Evolutionary conservation across 805 yeast genomes (phyloP), one percentile per base, ranked within the genome.

Genomic region (Candida takata): DNA sequence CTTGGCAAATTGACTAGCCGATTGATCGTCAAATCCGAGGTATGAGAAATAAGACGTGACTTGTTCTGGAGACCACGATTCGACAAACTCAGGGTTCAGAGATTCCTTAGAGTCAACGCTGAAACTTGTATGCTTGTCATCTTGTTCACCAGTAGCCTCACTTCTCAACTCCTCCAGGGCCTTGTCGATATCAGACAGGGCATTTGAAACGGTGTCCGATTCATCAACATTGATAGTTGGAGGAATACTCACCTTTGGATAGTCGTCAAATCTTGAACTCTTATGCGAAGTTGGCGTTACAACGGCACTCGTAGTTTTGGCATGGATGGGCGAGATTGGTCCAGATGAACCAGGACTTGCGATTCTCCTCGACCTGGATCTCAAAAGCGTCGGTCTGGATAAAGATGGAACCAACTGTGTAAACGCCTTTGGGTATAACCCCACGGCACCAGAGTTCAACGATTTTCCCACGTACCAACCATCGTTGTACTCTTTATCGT

Each of bases 391-490:
- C 1, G 78, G 74, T 37, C 57, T 59, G 13, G 58, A 44, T 16
- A 58, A 54, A 13, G 57, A 49, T 20, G 59, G 62, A 5, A 63
- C 58, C 8, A 72, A 54, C 47, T 79, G 79, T 2, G 97, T 88
- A 58, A 90, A 90, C 4, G 86, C 77, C 46, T 83, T 84, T 11
- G 98, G 98, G 53, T 87, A 92, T 28, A 90, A 64, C 1, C 98
- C 98, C 10, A 85, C 90, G 35, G 74, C 71, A 36, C 75, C 73
- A 1, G 90, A 78, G 33, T 72, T 53, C 33, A 85, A 54, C 48
- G 88, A 88, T 41, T 76, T 78, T 4, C 96, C 95, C 71, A 84
- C 82, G 54, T 81, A 92, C 99, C 99, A 92, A 13, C 97, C 97
- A 59, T 92, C 97, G 49, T 84, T 83, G 58, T 83, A 92, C 52